Conservation (phyloP, 2,329 filamentous ascomycete genomes). For the Claviceps sp. region DNA sequence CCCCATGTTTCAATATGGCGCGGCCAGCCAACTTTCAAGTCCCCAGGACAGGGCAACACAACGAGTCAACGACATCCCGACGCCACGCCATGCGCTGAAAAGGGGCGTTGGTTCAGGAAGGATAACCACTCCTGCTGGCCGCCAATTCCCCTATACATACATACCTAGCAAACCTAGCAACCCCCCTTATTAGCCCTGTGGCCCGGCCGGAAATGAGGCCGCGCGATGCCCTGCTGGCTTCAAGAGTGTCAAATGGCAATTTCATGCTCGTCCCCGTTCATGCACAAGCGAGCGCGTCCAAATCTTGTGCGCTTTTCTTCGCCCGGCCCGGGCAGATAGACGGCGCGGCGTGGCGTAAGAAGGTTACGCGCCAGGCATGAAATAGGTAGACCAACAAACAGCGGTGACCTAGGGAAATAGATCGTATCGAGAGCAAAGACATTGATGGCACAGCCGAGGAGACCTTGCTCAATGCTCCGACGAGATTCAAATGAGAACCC, state of each 20-base stretch:
- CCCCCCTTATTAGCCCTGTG: neutral
- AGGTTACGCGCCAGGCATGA: too few relatives aligned
- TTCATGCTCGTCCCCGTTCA: neutral
- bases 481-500: too few relatives aligned
- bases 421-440: too few relatives aligned
- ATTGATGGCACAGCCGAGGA: too few relatives aligned
- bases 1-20: neutral
- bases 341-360: neutral
- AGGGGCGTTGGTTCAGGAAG: neutral
- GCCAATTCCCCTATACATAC: neutral
- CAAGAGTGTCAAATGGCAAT: neutral
- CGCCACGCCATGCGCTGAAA: neutral
- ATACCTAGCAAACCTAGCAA: neutral
- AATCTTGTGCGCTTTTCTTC: neutral
- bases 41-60: too few relatives aligned
- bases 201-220: constrained; percentile 3
- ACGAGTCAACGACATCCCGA: too few relatives aligned
- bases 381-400: too few relatives aligned
- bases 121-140: neutral
- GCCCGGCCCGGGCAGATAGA: neutral
- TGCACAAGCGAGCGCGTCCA: neutral
- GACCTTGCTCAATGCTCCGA: too few relatives aligned
- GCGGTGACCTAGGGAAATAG: too few relatives aligned
- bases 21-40: neutral
- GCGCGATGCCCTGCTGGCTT: neutral